Conservation (phyloP, 1,139 yeast species). For the Taphrina communis region DNA sequence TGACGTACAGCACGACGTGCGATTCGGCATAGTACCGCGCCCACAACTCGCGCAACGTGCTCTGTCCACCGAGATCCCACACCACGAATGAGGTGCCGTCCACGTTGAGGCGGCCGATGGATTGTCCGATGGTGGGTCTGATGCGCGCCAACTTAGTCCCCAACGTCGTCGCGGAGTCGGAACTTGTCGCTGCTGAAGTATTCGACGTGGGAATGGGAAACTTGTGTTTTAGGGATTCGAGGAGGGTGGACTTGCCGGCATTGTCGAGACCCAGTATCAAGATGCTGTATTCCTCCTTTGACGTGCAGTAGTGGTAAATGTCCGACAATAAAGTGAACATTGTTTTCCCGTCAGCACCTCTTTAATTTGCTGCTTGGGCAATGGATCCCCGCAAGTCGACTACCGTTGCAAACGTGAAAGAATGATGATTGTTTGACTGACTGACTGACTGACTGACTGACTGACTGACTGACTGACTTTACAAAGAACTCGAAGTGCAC, state of each 20-base stretch:
- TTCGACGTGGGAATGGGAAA: neutral
- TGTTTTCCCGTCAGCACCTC: too few relatives aligned
- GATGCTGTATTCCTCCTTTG: slow-evolving; percentile 63
- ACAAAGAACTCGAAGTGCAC: too few relatives aligned
- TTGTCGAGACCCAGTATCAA: slow-evolving; percentile 89
- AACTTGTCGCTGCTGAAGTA: neutral
- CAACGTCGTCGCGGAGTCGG: neutral
- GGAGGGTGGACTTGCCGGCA: slow-evolving; percentile 79
- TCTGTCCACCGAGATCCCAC: slow-evolving; percentile 98
- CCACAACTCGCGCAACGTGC: slow-evolving; percentile 82
- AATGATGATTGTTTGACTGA: too few relatives aligned
- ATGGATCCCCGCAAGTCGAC: too few relatives aligned
- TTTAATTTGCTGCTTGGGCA: too few relatives aligned
- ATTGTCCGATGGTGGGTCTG: slow-evolving; percentile 76
- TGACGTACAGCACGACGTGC: slow-evolving; percentile 89
- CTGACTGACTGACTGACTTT: slow-evolving; percentile 14
- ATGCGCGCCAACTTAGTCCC: slow-evolving; percentile 2
- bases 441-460: neutral
- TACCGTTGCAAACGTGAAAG: too few relatives aligned
- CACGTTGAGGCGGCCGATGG: slow-evolving; percentile 36
- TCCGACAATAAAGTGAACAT: slow-evolving; percentile 33
- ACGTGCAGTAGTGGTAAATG: slow-evolving; percentile 15
- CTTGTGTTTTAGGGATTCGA: slow-evolving; percentile 41
- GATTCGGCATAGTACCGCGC: slow-evolving; percentile 80
- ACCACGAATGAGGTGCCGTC: slow-evolving; percentile 59